A percentile compares a stretch with the other conserved stretches of the same genome.
Evolutionary conservation across 2,329 filamentous ascomycete species (phyloP).

Genomic region (Podosphaera aphanis): DNA sequence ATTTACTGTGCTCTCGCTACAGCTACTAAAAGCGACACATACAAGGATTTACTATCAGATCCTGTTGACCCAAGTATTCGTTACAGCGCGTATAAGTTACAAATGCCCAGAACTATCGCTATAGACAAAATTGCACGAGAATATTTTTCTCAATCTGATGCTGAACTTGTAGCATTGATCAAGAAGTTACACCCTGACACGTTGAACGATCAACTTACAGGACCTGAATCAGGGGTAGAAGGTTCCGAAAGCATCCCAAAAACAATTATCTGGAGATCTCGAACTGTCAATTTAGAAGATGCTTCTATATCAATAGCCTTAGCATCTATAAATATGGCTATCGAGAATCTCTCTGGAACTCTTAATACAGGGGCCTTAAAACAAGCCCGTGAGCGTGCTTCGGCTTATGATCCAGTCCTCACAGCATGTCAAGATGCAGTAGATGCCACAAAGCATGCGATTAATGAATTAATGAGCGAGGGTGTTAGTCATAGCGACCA

Average conservation of each 20-base stretch:
- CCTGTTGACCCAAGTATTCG: conserved; percentile 84
- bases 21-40: conserved; percentile 47
- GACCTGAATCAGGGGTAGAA: conserved; percentile 25
- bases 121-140: conserved; percentile 57
- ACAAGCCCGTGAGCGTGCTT: conserved; percentile 45
- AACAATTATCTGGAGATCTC: conserved; percentile 64
- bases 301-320: conserved; percentile 74
- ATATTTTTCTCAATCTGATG: conserved; percentile 46
- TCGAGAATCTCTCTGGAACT: conserved; percentile 24
- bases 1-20: conserved; percentile 59
- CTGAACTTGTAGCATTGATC: conserved; percentile 38
- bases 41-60: conserved; percentile 64
- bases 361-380: conserved; percentile 22
- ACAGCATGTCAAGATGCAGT: conserved; percentile 81
- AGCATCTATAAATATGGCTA: conserved; percentile 38
- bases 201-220: conserved; percentile 31
- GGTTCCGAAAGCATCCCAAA: conserved; percentile 37
- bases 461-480: conserved; percentile 70
- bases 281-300: conserved; percentile 75
- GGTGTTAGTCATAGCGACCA: conserved; percentile 63
- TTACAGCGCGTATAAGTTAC: conserved; percentile 80
- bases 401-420: conserved; percentile 76
- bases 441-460: conserved; percentile 78
- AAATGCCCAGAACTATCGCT: conserved; percentile 64
- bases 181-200: conserved; percentile 46